Evolutionary conservation across 2,329 filamentous ascomycete genomes (phyloP).

Genomic region (Aspergillus brunneoviolaceus): DNA sequence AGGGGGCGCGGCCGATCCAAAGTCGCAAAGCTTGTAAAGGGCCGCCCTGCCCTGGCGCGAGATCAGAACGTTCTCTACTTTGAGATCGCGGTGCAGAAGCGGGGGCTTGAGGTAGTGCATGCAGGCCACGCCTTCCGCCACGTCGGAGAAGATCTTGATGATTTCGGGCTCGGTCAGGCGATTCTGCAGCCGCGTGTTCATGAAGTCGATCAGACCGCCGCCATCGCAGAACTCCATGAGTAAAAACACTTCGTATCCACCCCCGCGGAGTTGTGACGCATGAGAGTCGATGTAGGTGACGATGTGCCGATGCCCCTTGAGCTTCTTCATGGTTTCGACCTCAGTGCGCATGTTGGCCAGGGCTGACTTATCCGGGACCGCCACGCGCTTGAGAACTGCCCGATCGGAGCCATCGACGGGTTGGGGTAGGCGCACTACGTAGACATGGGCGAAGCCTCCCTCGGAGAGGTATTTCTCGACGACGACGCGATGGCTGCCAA

Average conservation of each 20-base stretch:
- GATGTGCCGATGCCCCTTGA: conserved; percentile 94
- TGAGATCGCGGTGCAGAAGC: conserved; percentile 87
- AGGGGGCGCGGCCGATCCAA: conserved; percentile 85
- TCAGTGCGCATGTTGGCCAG: conserved; percentile 95
- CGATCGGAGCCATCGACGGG: conserved; percentile 74
- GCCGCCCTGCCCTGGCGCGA: conserved; percentile 64
- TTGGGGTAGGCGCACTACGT: conserved; percentile 83
- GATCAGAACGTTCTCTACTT: conserved; percentile 97
- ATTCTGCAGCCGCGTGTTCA: conserved; percentile 97
- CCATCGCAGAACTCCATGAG: conserved; percentile 98
- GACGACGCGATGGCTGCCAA: conserved; percentile 85
- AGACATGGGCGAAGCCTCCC: conserved; percentile 97
- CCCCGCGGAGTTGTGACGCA: conserved; percentile 86
- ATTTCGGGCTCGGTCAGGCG: conserved; percentile 97
- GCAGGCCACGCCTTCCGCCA: conserved; percentile 92
- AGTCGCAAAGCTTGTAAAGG: conserved; percentile 96
- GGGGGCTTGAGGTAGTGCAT: conserved; percentile 99
- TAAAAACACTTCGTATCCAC: conserved; percentile 95
- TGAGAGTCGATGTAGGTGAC: conserved; percentile 99
- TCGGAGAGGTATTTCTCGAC: conserved; percentile 98
- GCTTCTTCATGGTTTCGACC: conserved; percentile 99
- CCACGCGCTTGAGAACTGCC: conserved; percentile 90
- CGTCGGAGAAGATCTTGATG: conserved; percentile 92
- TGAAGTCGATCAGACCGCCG: conserved; percentile 96
- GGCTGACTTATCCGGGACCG: conserved; percentile 92